These are phyloP conservation scores for Lactifluus echinatus DNA, from an alignment of 768 basidiomycete species.

Conservation along the genomic window DNA sequence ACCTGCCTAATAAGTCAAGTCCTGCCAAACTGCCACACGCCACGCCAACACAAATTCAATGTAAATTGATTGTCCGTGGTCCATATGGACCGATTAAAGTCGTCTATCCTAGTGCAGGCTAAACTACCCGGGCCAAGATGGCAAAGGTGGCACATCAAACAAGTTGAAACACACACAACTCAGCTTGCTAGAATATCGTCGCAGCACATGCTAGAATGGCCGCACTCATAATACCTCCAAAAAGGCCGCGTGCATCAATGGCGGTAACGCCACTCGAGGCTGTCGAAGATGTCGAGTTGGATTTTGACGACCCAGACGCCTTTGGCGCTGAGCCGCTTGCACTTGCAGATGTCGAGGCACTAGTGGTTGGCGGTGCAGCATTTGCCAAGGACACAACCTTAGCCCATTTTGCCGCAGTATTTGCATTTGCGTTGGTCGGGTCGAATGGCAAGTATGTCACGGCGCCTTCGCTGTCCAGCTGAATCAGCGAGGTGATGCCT, in stretches of 20 bases:
- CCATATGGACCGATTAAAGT: background rate
- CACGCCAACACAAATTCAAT: no score
- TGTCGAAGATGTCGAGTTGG: slow-evolving; percentile 16
- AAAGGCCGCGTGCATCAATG: background rate
- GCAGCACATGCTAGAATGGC: slow-evolving; percentile 2
- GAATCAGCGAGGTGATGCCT: slow-evolving; percentile 50
- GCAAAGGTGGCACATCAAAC: background rate
- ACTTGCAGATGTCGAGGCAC: background rate
- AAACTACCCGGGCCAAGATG: background rate
- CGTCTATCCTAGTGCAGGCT: no score
- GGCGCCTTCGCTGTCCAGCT: slow-evolving; percentile 52
- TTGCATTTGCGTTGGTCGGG: slow-evolving; percentile 35
- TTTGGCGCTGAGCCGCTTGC: background rate
- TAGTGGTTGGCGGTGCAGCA: slow-evolving; percentile 30
- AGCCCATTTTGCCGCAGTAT: slow-evolving; percentile 43
- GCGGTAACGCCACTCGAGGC: background rate
- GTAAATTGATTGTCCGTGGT: background rate
- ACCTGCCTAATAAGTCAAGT: background rate
- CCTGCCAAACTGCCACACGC: no score
- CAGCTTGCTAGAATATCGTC: background rate
- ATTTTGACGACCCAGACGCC: slow-evolving; percentile 20
- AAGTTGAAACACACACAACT: background rate
- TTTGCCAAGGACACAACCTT: slow-evolving; percentile 36
- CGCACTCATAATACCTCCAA: background rate
- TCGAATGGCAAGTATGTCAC: slow-evolving; percentile 55